Percentiles rank a stretch among this genome's conserved stretches.
These are phyloP conservation scores for Groenewaldozyma tartarivorans DNA, from an alignment of 805 yeast species.

Conservation along the genomic window DNA sequence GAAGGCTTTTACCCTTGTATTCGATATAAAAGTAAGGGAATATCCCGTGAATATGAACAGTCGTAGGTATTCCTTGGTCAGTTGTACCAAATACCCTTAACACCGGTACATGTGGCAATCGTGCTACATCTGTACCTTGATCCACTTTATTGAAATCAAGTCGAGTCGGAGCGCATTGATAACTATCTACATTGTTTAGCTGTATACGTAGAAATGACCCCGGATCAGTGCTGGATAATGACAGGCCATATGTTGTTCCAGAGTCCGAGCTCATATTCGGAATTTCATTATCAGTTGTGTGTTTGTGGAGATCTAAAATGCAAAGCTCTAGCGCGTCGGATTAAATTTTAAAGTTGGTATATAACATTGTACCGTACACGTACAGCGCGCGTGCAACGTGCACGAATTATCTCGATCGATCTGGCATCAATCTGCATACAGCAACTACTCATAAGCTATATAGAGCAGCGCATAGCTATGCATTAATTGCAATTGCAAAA, in stretches of 20 bases:
- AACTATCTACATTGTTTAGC: conserved; percentile 24
- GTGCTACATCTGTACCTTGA: conserved; percentile 1
- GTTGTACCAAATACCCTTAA: conserved; percentile 69
- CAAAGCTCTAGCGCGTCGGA: too few relatives aligned
- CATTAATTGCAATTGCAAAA: too few relatives aligned
- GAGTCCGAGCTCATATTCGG: background rate
- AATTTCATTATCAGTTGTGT: too few relatives aligned
- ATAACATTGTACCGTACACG: too few relatives aligned
- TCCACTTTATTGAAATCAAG: conserved; percentile 4
- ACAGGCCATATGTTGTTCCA: background rate
- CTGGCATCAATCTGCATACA: too few relatives aligned
- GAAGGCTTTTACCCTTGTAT: conserved; percentile 35
- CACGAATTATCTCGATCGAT: too few relatives aligned
- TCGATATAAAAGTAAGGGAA: conserved; percentile 74
- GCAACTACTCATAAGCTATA: too few relatives aligned
- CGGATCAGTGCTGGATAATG: conserved; percentile 1
- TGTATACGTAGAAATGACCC: conserved; percentile 15
- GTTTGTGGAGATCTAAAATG: too few relatives aligned
- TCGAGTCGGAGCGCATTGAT: conserved; percentile 14
- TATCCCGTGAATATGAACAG: conserved; percentile 73
- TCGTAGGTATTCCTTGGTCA: conserved; percentile 46
- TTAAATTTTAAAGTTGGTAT: too few relatives aligned
- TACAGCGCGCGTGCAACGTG: too few relatives aligned
- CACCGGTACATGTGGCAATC: conserved; percentile 50
- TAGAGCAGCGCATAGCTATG: too few relatives aligned